Evolutionary conservation across 106 monocot species (phyloP).

Genomic region (Acanthochlamys bracteata): DNA sequence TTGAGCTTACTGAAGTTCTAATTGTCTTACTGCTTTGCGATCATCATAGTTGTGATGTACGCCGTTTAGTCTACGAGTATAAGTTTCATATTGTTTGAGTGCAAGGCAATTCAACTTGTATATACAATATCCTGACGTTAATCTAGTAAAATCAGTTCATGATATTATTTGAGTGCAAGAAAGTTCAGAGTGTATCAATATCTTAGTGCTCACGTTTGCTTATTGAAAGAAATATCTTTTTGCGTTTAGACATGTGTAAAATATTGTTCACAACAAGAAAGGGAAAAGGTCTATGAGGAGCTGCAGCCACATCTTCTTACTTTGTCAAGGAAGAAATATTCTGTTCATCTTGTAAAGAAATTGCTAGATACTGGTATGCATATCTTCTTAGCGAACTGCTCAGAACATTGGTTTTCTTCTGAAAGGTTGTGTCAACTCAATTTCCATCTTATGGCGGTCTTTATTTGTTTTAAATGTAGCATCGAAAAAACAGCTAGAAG

Average conservation of each 20-base stretch:
- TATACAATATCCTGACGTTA: no score
- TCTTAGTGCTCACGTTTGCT: no score
- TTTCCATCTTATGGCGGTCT: no score
- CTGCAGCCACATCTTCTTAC: slow-evolving; percentile 73
- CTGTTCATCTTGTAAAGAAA: slow-evolving; percentile 94
- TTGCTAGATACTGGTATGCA: slow-evolving; percentile 72
- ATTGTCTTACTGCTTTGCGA: no score
- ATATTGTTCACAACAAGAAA: slow-evolving; percentile 74
- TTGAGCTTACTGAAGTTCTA: neutral
- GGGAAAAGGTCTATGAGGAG: slow-evolving; percentile 60
- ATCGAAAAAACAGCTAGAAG: slow-evolving; percentile 67
- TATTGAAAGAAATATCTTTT: neutral
- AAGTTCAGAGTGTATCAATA: no score
- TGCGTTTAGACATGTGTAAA: slow-evolving; percentile 62
- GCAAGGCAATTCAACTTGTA: no score
- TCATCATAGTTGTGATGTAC: no score
- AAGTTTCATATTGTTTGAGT: no score
- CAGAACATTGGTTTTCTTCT: neutral
- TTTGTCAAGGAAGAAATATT: slow-evolving; percentile 70
- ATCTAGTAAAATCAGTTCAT: no score
- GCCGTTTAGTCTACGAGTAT: no score
- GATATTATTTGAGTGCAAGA: no score
- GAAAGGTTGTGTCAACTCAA: no score
- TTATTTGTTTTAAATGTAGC: slow-evolving; percentile 28
- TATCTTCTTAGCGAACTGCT: neutral